These are phyloP conservation scores for Nakazawaea anatomiae DNA, from an alignment of 805 yeast species.

Conservation along the genomic window DNA sequence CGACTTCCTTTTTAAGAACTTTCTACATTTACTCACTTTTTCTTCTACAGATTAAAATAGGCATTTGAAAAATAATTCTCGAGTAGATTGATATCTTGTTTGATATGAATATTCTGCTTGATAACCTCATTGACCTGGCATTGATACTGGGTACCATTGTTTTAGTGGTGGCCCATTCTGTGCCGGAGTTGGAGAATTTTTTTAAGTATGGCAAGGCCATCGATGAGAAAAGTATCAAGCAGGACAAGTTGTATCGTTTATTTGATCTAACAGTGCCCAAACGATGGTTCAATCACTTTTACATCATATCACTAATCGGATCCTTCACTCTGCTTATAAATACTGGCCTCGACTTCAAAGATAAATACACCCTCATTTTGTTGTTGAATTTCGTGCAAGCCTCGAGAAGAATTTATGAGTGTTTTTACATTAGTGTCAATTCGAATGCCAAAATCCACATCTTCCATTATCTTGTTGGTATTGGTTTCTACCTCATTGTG, in stretches of 20 bases:
- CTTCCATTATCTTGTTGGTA: slow-evolving; percentile 61
- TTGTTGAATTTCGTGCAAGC: slow-evolving; percentile 42
- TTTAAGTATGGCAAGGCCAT: slow-evolving; percentile 41
- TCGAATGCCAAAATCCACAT: slow-evolving; percentile 56
- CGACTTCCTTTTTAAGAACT: neutral
- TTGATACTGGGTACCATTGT: slow-evolving; percentile 9
- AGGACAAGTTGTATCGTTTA: slow-evolving; percentile 12
- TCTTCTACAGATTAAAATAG: too few species aligned
- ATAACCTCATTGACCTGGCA: neutral
- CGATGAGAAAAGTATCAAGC: slow-evolving; percentile 7
- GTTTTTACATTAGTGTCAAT: slow-evolving; percentile 36
- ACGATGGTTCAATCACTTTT: slow-evolving; percentile 57
- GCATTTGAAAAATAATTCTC: too few species aligned
- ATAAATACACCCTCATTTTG: slow-evolving; percentile 12
- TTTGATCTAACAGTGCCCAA: slow-evolving; percentile 50
- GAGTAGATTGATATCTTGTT: too few species aligned
- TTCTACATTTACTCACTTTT: too few species aligned
- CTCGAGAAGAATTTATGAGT: slow-evolving; percentile 49
- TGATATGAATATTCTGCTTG: too few species aligned
- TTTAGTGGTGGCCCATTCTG: slow-evolving; percentile 27
- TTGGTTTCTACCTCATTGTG: slow-evolving; percentile 49
- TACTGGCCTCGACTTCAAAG: slow-evolving; percentile 15
- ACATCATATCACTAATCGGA: slow-evolving; percentile 35
- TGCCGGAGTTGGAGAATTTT: slow-evolving; percentile 26
- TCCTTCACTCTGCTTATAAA: slow-evolving; percentile 18